A percentile compares a stretch with the other conserved stretches of the same genome.
Evolutionary conservation across 2,329 filamentous ascomycete species (phyloP).

Genomic region (Biscogniauxia sp.): DNA sequence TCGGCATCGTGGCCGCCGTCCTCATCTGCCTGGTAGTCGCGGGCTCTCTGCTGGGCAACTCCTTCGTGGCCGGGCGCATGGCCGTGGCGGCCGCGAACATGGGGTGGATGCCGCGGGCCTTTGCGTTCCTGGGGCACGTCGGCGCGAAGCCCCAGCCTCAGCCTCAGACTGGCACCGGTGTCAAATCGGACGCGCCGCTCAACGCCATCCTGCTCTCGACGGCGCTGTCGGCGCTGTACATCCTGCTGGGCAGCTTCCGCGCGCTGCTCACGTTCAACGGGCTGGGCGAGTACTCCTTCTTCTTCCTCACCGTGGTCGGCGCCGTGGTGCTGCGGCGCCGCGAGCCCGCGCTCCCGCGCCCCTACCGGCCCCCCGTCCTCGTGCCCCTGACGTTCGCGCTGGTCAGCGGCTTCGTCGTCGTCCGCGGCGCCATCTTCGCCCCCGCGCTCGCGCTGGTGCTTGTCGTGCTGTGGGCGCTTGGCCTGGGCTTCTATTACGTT

Average conservation of each 20-base stretch:
- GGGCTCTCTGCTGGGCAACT: conserved; percentile 61
- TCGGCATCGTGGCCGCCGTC: conserved; percentile 53
- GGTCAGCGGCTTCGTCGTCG: conserved; percentile 59
- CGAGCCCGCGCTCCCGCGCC: conserved; percentile 52
- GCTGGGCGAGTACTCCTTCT: conserved; percentile 60
- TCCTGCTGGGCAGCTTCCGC: conserved; percentile 59
- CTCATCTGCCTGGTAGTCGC: conserved; percentile 61
- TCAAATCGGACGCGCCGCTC: conserved; percentile 48
- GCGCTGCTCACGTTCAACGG: conserved; percentile 60
- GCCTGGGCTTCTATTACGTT: conserved; percentile 42
- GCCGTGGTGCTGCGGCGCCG: conserved; percentile 55
- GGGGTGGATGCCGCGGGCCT: conserved; percentile 47
- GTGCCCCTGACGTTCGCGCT: conserved; percentile 53
- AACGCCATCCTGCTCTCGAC: conserved; percentile 53
- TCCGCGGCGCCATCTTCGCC: conserved; percentile 58
- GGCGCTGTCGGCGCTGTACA: conserved; percentile 53
- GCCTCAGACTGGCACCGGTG: too few relatives aligned
- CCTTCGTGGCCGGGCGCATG: conserved; percentile 61
- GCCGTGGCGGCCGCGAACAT: conserved; percentile 56
- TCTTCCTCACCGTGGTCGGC: conserved; percentile 61
- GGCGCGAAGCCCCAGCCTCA: conserved; percentile 25
- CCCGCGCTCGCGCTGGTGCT: conserved; percentile 52
- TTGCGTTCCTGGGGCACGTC: conserved; percentile 44
- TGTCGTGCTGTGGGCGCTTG: conserved; percentile 49
- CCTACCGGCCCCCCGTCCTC: conserved; percentile 52